Percentiles rank a stretch among this genome's conserved stretches.
Conservation (phyloP, 129 eudicot species). For the Artemisia argyi region DNA sequence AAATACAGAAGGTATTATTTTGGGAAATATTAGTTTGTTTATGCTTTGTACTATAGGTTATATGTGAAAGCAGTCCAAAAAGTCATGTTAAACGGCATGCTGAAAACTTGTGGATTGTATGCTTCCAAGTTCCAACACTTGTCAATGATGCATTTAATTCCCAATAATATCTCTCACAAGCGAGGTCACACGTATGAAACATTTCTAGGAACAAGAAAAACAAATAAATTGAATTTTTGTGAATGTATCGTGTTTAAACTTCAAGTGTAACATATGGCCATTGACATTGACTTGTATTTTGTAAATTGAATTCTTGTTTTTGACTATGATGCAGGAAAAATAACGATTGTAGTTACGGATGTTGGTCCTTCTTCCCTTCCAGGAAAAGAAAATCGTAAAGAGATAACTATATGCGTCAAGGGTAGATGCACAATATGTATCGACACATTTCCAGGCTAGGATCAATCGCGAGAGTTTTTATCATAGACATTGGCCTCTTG, state of each 20-base stretch:
- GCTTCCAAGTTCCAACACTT: background rate
- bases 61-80: background rate
- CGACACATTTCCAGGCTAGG: background rate
- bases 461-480: constrained; percentile 7
- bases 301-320: background rate
- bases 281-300: background rate
- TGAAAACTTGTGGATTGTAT: background rate
- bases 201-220: no score
- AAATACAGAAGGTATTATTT: background rate
- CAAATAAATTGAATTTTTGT: no score
- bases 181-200: constrained; percentile 17
- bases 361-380: constrained; percentile 39
- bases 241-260: no score
- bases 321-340: constrained; percentile 40
- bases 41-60: background rate
- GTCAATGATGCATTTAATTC: background rate
- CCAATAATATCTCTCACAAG: no score
- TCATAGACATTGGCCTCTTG: background rate
- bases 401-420: background rate
- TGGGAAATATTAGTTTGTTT: background rate
- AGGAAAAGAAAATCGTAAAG: constrained; percentile 38
- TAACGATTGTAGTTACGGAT: constrained; percentile 32
- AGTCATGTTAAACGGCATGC: constrained; percentile 9
- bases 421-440: background rate
- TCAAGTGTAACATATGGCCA: no score